These are phyloP conservation scores for Penicillium oxalicum DNA, from an alignment of 2,329 filamentous ascomycete species.

Conservation along the genomic window DNA sequence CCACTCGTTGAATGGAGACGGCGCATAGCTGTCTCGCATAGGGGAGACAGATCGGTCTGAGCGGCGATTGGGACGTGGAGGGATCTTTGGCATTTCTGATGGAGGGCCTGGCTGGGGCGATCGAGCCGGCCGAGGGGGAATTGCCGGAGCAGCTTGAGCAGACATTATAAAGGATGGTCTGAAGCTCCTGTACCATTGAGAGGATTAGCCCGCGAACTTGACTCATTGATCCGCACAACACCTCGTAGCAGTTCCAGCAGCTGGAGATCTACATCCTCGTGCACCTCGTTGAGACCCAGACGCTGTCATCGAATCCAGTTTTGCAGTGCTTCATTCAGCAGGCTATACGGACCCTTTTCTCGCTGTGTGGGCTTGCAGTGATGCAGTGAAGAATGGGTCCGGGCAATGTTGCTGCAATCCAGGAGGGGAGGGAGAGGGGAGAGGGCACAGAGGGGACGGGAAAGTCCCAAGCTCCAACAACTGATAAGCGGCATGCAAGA, in stretches of 20 bases:
- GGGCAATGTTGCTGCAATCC: conserved; percentile 1
- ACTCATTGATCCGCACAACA: too few species aligned
- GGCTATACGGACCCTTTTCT: too few species aligned
- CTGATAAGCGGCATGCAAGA: conserved; percentile 13
- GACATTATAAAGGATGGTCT: conserved; percentile 29
- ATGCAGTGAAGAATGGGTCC: conserved; percentile 7
- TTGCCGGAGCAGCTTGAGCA: conserved; percentile 46
- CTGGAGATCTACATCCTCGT: neutral
- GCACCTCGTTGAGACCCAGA: too few species aligned
- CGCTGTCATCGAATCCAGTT: too few species aligned
- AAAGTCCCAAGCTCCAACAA: too few species aligned
- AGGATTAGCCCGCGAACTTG: too few species aligned
- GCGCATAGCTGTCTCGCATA: conserved; percentile 70
- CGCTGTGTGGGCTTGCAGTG: conserved; percentile 8
- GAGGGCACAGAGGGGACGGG: too few species aligned
- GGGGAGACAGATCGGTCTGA: conserved; percentile 72
- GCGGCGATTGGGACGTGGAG: conserved; percentile 67
- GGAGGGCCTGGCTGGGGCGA: conserved; percentile 44
- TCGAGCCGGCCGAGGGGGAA: conserved; percentile 59
- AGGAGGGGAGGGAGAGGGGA: neutral
- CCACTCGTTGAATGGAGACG: conserved; percentile 74
- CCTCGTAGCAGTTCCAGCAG: neutral
- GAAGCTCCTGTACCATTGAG: conserved; percentile 6
- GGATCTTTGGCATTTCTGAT: conserved; percentile 61
- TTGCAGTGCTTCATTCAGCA: too few species aligned